Percentiles rank a stretch among this genome's conserved stretches.
phyloP scores from a whole-genome alignment of 2,329 filamentous ascomycete genomes.

The Monosporascus ibericus region DNA sequence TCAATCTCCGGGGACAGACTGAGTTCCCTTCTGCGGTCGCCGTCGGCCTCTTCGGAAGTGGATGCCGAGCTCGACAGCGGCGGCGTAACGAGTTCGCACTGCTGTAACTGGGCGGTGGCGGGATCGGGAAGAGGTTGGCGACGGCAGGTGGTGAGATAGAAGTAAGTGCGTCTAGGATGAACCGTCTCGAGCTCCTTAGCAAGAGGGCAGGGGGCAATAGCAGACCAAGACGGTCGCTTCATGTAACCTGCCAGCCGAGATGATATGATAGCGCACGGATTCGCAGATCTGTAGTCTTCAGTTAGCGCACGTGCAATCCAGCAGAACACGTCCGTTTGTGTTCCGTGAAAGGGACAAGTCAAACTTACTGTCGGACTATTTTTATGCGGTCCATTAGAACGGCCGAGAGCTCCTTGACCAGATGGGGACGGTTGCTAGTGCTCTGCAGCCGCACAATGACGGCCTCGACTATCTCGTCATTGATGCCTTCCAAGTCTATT shows the following conservation, averaged over 20 bases:
- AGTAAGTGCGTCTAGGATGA: conserved; percentile 92
- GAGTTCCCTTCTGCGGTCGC: conserved; percentile 59
- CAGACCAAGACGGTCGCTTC: conserved; percentile 77
- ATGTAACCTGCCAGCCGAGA: conserved; percentile 85
- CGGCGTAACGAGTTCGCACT: conserved; percentile 68
- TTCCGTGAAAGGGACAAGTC: not conserved
- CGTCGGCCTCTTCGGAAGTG: conserved; percentile 66
- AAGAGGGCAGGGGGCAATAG: conserved; percentile 74
- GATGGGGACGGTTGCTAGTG: conserved; percentile 84
- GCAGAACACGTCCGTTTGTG: not conserved
- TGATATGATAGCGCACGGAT: conserved; percentile 90
- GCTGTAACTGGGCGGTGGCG: conserved; percentile 39
- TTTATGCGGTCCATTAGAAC: conserved; percentile 70
- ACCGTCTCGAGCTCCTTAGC: conserved; percentile 89
- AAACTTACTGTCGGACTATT: conserved; percentile 83
- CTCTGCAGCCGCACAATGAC: conserved; percentile 84
- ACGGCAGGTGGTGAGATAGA: conserved; percentile 85
- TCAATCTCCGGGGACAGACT: conserved; percentile 93
- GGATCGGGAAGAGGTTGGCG: conserved; percentile 73
- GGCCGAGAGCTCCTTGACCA: conserved; percentile 87
- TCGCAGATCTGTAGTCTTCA: conserved; percentile 67
- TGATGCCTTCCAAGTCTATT: conserved; percentile 76
- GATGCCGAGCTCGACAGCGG: conserved; percentile 69
- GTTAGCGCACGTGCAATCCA: conserved; percentile 8
- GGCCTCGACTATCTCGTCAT: conserved; percentile 90